Conservation (phyloP, 164 flowering plant genomes). For the Buxus sempervirens region DNA sequence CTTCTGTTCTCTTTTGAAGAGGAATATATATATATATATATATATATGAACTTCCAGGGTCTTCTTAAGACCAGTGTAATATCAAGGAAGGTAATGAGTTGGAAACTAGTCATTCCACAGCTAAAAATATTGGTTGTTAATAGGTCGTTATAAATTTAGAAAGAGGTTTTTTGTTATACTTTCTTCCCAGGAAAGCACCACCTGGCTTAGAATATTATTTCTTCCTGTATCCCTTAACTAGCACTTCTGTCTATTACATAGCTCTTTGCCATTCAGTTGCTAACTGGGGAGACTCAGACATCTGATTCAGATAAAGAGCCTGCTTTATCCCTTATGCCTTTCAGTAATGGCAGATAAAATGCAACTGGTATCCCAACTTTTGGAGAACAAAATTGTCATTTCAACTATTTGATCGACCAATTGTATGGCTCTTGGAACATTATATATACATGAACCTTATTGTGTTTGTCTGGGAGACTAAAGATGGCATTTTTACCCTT, state of each 20-base stretch:
- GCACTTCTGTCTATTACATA: not conserved
- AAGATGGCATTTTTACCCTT: too few relatives aligned
- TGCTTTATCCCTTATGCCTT: not conserved
- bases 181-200: slow-evolving; percentile 8
- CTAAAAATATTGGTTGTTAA: slow-evolving; percentile 6
- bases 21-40: too few relatives aligned
- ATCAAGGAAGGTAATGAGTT: slow-evolving; percentile 11
- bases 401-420: not conserved
- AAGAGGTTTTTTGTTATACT: slow-evolving; percentile 6
- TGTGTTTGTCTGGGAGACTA: too few relatives aligned
- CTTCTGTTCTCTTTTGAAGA: too few relatives aligned
- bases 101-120: slow-evolving; percentile 6
- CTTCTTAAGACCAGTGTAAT: not conserved
- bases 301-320: not conserved
- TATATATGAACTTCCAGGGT: not conserved
- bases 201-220: slow-evolving; percentile 16
- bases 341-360: not conserved
- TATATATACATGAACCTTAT: too few relatives aligned
- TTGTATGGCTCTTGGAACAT: not conserved
- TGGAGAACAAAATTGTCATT: not conserved
- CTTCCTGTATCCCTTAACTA: not conserved
- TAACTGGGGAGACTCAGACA: slow-evolving; percentile 3
- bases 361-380: not conserved
- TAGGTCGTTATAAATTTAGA: slow-evolving; percentile 3
- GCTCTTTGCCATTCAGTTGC: not conserved